Conservation (phyloP, 2,329 filamentous ascomycete species). For the Nigrospora oryzae region DNA sequence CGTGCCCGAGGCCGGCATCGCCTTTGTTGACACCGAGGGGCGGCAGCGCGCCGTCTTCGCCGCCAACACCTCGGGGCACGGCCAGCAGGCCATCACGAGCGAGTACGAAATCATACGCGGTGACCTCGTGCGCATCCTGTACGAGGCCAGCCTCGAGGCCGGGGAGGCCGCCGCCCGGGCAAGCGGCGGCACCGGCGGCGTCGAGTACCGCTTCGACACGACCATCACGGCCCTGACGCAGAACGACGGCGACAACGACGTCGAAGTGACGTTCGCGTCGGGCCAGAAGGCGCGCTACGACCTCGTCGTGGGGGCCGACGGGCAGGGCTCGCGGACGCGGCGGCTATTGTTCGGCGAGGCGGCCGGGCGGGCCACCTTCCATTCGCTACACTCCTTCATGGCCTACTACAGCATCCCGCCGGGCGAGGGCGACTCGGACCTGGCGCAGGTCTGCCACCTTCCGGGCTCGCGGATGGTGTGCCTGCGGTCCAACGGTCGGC, state of each 20-base stretch:
- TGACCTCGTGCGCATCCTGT: constrained; percentile 42
- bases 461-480: constrained; percentile 26
- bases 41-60: constrained; percentile 27
- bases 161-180: constrained; percentile 6
- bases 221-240: constrained; percentile 19
- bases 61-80: constrained; percentile 29
- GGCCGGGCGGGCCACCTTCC: constrained; percentile 15
- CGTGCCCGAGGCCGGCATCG: constrained; percentile 39
- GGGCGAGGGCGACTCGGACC: constrained; percentile 12
- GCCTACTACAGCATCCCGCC: constrained; percentile 31
- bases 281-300: constrained; percentile 34
- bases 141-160: constrained; percentile 25
- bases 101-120: constrained; percentile 55
- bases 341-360: constrained; percentile 23
- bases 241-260: constrained; percentile 19
- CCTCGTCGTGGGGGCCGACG: constrained; percentile 47
- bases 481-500: constrained; percentile 23
- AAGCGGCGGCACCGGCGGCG: constrained; percentile 10
- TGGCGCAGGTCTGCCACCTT: constrained; percentile 23
- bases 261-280: constrained; percentile 32
- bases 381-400: constrained; percentile 20
- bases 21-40: constrained; percentile 32
- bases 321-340: constrained; percentile 39
- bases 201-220: constrained; percentile 23
- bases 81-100: constrained; percentile 35